These are phyloP conservation scores for Phylloporus sp. DNA, from an alignment of 768 basidiomycete genomes.

Conservation along the genomic window DNA sequence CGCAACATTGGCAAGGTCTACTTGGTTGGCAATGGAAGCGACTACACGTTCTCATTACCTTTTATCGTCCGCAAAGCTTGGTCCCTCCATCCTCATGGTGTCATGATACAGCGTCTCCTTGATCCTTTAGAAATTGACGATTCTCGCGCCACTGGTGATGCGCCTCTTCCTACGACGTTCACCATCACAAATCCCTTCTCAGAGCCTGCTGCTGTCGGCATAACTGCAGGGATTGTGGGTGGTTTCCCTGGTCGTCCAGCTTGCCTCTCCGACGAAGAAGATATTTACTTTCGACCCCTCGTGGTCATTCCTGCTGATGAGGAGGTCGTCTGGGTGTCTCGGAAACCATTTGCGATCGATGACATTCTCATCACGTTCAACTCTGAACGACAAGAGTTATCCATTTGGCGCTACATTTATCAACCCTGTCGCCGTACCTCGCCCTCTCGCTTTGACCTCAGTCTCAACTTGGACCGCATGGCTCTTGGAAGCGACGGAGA, in stretches of 20 bases:
- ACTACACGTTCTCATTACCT: slow-evolving; percentile 75
- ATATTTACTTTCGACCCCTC: slow-evolving; percentile 45
- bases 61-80: slow-evolving; percentile 77
- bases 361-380: slow-evolving; percentile 58
- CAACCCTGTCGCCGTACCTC: slow-evolving; percentile 41
- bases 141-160: slow-evolving; percentile 58
- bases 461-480: slow-evolving; percentile 64
- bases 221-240: slow-evolving; percentile 57
- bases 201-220: slow-evolving; percentile 66
- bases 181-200: slow-evolving; percentile 71
- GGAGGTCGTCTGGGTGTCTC: slow-evolving; percentile 58
- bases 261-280: slow-evolving; percentile 50
- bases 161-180: slow-evolving; percentile 74
- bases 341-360: slow-evolving; percentile 37
- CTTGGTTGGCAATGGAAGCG: slow-evolving; percentile 60
- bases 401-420: slow-evolving; percentile 72
- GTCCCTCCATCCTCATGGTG: slow-evolving; percentile 73
- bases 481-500: slow-evolving; percentile 50
- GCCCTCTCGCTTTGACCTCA: slow-evolving; percentile 49
- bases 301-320: slow-evolving; percentile 59
- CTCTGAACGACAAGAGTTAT: slow-evolving; percentile 45
- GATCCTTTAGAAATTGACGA: slow-evolving; percentile 65
- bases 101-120: slow-evolving; percentile 71
- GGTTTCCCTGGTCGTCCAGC: slow-evolving; percentile 32
- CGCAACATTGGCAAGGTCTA: slow-evolving; percentile 71